These are phyloP conservation scores for Myriosclerotinia curreyana DNA, from an alignment of 2,329 filamentous ascomycete species.

Conservation along the genomic window DNA sequence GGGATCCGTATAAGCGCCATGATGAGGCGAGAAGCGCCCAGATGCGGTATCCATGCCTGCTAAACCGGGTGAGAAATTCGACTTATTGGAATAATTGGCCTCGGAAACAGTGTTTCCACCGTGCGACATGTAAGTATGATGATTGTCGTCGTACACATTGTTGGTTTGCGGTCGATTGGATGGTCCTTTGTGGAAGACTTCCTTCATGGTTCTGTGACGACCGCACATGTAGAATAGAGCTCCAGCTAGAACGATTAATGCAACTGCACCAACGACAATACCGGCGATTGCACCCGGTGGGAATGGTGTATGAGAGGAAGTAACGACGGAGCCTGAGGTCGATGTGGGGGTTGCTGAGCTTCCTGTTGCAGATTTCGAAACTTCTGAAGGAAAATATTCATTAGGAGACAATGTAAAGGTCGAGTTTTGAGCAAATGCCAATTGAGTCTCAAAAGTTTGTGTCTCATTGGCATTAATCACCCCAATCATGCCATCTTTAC, in stretches of 20 bases:
- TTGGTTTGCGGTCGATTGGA: conserved; percentile 7
- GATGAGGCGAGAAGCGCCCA: conserved; percentile 14
- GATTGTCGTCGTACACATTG: neutral
- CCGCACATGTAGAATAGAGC: conserved; percentile 49
- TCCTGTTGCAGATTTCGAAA: conserved; percentile 25
- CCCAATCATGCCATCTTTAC: conserved; percentile 69
- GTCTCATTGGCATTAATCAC: conserved; percentile 65
- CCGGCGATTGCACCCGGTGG: conserved; percentile 56
- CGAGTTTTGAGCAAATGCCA: conserved; percentile 47
- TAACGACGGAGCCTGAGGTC: neutral
- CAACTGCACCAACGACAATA: conserved; percentile 50
- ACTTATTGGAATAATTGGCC: conserved; percentile 31
- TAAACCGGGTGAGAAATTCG: conserved; percentile 21
- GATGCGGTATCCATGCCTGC: conserved; percentile 11
- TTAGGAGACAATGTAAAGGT: conserved; percentile 55
- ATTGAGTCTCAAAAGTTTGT: conserved; percentile 49
- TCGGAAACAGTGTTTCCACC: conserved; percentile 26
- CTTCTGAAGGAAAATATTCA: conserved; percentile 53
- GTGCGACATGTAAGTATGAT: conserved; percentile 31
- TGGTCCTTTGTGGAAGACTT: conserved; percentile 20
- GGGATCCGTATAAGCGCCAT: conserved; percentile 12
- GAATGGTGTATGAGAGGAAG: conserved; percentile 30
- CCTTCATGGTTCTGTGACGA: conserved; percentile 27
- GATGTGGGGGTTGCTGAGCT: conserved; percentile 19
- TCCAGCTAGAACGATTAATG: conserved; percentile 45